Base-by-base conservation (phyloP, 2,329 filamentous ascomycete species). In the Calycina herbarum region DNA sequence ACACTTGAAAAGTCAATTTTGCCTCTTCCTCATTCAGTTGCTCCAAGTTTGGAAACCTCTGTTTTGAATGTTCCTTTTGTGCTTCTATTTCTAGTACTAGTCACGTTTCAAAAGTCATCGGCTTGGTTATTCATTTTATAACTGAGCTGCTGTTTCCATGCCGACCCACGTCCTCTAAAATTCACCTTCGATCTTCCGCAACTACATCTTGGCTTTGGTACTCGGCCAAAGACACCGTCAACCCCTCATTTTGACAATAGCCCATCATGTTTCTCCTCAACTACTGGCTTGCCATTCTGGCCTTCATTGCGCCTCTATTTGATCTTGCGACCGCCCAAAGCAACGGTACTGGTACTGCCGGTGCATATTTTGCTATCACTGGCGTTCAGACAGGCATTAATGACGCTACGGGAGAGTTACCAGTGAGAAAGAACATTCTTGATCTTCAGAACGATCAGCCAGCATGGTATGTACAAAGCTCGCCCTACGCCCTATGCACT, bases 331-430 rank as follows among this genome's bases (percentile, higher is more conserved):
- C 8, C 45, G 45, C 45, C 8, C 45, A 51, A 51, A 51, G n/a
- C 17, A 45, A 17, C n/a, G n/a, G n/a, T 45, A 17, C 45, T 51
- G n/a, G n/a, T 20, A 17, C 45, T 51, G 59, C 8, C 13, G 60
- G 20, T 2, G 17, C 29, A 35, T 64, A 60, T n/a, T 45, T 51
- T 35, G 35, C 57, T 2, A 48, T 64, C 35, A 61, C 58, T 10
- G 72, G 71, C n/a, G 54, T 68, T 31, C 68, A 70, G 17, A 72
- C 70, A 20, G 70, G 69, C 13, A 56, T 67, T 62, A 66, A 64
- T 61, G 35, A 10, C 51, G 20, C 48, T 20, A 62, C 66, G 27
- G 68, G 70, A 13, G 66, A 66, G 8, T 60, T 71, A 57, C 72
- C 72, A 20, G 45, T 65, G 10, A 68, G 73, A 64, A 64, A 64